These are phyloP conservation scores for Cyberlindnera bimundalis DNA, from an alignment of 805 yeast species.

Conservation along the genomic window DNA sequence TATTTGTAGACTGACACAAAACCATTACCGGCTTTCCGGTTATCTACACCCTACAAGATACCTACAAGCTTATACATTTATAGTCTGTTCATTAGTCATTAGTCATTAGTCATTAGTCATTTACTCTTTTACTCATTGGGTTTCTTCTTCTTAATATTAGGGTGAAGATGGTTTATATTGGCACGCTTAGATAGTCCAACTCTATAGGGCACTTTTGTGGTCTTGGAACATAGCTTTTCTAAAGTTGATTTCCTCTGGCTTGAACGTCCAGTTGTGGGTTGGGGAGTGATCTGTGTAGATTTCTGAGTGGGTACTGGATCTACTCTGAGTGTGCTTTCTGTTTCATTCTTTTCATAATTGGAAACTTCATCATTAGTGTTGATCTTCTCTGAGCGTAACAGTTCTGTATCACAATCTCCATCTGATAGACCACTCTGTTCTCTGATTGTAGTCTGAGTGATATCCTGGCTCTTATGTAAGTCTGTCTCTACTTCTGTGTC, in stretches of 20 bases:
- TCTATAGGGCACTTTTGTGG: constrained; percentile 15
- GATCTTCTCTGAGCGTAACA: background rate
- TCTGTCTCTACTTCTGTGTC: no score
- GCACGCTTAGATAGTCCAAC: constrained; percentile 28
- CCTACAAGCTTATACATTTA: background rate
- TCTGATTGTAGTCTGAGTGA: no score
- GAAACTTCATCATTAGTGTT: no score
- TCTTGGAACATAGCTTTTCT: constrained; percentile 16
- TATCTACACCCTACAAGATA: no score
- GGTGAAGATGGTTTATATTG: constrained; percentile 21
- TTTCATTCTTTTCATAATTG: no score
- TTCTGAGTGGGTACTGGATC: constrained; percentile 7
- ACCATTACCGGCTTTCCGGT: no score
- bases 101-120: background rate
- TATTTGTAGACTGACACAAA: no score
- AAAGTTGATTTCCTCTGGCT: constrained; percentile 1
- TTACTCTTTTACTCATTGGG: background rate
- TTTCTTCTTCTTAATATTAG: constrained; percentile 14
- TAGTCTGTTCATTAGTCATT: background rate
- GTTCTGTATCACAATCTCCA: no score
- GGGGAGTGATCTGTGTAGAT: constrained; percentile 11
- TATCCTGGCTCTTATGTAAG: no score
- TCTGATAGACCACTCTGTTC: no score
- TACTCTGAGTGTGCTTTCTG: no score
- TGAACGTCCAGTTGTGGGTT: background rate